A percentile compares a stretch with the other conserved stretches of the same genome.
These are phyloP conservation scores for Kentomonas sorsogonicus DNA, from an alignment of 208 protist genomes.

Conservation along the genomic window DNA sequence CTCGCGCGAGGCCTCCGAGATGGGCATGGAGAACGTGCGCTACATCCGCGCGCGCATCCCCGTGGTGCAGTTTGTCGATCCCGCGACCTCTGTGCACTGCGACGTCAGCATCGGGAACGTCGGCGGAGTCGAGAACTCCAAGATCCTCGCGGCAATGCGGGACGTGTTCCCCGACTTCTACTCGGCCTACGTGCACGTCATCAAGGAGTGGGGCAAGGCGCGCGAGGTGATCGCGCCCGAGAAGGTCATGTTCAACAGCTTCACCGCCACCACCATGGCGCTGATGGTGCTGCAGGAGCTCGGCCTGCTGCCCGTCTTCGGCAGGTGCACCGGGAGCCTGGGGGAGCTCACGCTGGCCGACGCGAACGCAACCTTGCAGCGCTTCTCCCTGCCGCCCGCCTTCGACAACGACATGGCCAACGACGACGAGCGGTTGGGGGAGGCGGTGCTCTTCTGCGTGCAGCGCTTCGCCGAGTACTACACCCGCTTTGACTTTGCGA, in stretches of 20 bases:
- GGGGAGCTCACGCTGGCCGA: slow-evolving; percentile 73
- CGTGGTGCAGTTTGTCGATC: slow-evolving; percentile 80
- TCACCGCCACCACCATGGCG: slow-evolving; percentile 86
- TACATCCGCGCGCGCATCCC: slow-evolving; percentile 80
- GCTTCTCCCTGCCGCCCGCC: slow-evolving; percentile 58
- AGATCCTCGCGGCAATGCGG: slow-evolving; percentile 65
- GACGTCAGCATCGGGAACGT: slow-evolving; percentile 88
- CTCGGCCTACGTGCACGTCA: slow-evolving; percentile 75
- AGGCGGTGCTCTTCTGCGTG: slow-evolving; percentile 81
- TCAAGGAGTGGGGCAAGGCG: slow-evolving; percentile 86
- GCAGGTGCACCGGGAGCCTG: slow-evolving; percentile 47
- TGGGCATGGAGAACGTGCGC: slow-evolving; percentile 78
- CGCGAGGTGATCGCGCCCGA: slow-evolving; percentile 80
- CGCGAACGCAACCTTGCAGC: slow-evolving; percentile 29
- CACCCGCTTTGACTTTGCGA: slow-evolving; percentile 69
- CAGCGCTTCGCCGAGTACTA: slow-evolving; percentile 87
- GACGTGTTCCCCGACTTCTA: slow-evolving; percentile 79
- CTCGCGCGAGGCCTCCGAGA: slow-evolving; percentile 51
- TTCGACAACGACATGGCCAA: slow-evolving; percentile 60
- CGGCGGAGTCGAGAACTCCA: slow-evolving; percentile 81
- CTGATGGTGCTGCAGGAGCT: slow-evolving; percentile 90
- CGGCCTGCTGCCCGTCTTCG: slow-evolving; percentile 74
- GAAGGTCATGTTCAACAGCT: slow-evolving; percentile 84
- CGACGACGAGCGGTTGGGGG: slow-evolving; percentile 80
- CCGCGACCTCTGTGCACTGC: slow-evolving; percentile 64